A percentile compares a stretch with the other conserved stretches of the same genome.
Conservation (phyloP, 805 yeast species). For the Candida pseudofarinosa region DNA sequence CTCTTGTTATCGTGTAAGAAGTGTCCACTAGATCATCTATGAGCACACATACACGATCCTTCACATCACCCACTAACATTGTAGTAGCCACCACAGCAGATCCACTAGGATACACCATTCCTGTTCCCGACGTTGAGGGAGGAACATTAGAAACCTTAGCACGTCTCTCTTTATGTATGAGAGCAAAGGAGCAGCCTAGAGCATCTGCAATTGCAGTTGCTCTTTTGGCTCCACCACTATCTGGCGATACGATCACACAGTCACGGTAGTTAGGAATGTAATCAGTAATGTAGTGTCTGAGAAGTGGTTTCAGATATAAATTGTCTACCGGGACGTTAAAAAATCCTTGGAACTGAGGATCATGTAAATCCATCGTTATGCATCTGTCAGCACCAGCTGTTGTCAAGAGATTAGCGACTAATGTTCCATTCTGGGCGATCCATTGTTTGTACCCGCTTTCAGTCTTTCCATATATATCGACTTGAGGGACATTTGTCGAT, state of each 20-base stretch:
- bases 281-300: conserved; percentile 78
- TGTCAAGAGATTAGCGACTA: conserved; percentile 81
- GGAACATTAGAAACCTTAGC: conserved; percentile 36
- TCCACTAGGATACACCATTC: conserved; percentile 7
- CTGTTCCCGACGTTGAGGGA: conserved; percentile 21
- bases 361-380: conserved; percentile 97
- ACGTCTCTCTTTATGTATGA: conserved; percentile 91
- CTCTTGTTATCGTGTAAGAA: conserved; percentile 84
- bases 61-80: conserved; percentile 95
- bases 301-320: conserved; percentile 79
- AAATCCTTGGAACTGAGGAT: conserved; percentile 96
- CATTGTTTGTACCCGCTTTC: conserved; percentile 83
- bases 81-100: conserved; percentile 64
- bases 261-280: conserved; percentile 75
- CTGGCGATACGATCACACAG: conserved; percentile 93
- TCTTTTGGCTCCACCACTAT: conserved; percentile 98
- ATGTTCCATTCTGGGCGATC: conserved; percentile 93
- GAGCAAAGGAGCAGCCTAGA: conserved; percentile 82
- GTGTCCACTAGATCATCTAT: conserved; percentile 95
- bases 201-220: conserved; percentile 94
- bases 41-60: conserved; percentile 79
- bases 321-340: conserved; percentile 96
- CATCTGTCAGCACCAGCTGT: conserved; percentile 96
- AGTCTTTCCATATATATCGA: conserved; percentile 36
- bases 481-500: conserved; percentile 27